Evolutionary conservation across 208 protist genomes (phyloP).

Genomic region (Trypanosoma conorhini): DNA sequence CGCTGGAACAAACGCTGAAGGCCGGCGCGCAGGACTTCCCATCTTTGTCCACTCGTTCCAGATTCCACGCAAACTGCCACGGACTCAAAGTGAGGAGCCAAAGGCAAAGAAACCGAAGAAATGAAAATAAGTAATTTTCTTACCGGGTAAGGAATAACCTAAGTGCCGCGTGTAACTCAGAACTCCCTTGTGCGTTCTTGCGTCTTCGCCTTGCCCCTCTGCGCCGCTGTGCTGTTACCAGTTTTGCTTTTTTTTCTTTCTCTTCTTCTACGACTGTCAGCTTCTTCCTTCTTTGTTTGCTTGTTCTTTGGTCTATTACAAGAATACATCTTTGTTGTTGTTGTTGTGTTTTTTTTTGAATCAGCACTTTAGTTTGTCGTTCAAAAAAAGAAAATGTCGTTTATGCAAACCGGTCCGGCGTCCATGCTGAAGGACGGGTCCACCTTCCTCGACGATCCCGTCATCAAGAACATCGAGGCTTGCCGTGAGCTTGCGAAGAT

Average conservation of each 20-base stretch:
- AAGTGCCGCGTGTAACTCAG: not conserved
- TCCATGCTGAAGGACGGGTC: constrained; percentile 93
- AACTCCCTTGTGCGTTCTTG: not conserved
- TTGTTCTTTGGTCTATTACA: constrained; percentile 13
- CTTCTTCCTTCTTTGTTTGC: not conserved
- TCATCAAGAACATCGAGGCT: constrained; percentile 98
- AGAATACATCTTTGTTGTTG: constrained; percentile 8
- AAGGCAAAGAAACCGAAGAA: constrained; percentile 21
- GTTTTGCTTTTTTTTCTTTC: constrained; percentile 16
- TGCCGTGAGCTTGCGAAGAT: constrained; percentile 97
- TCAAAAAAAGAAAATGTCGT: constrained; percentile 71
- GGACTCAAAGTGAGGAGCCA: constrained; percentile 3
- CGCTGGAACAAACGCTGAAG: constrained; percentile 58
- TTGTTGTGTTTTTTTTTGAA: constrained; percentile 8
- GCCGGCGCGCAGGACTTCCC: constrained; percentile 65
- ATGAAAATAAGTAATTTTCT: constrained; percentile 11
- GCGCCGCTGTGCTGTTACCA: not conserved
- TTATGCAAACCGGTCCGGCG: constrained; percentile 88
- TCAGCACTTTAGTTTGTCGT: not conserved
- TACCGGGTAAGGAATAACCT: constrained; percentile 2
- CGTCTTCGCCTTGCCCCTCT: constrained; percentile 5
- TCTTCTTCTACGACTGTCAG: constrained; percentile 3
- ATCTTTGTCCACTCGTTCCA: constrained; percentile 74
- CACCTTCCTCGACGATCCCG: constrained; percentile 95
- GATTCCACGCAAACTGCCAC: constrained; percentile 24